Evolutionary conservation across 495 filamentous ascomycete genomes (phyloP), one percentile per base, ranked within the genome.

Genomic region (Aspergillus baeticus): DNA sequence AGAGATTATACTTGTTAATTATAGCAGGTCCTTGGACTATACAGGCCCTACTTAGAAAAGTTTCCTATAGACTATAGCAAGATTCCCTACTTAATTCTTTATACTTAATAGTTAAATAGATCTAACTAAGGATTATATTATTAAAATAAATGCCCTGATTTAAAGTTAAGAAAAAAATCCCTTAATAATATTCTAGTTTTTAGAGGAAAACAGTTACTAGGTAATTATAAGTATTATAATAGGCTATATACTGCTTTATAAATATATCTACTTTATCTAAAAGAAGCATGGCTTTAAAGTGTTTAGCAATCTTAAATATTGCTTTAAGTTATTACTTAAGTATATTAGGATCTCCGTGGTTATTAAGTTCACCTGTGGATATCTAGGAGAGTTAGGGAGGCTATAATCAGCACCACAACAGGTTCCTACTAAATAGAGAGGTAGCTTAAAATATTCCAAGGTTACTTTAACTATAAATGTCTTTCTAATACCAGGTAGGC

Each of bases 141-240:
- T 81, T 76, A 63, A 68, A 63, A 33, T 62, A 23, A 17, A 59
- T 61, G 23, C 42, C 51, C 35, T 64, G 64, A 41, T 71, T 72
- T 10, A 64, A 61, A 34, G 69, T 72, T 26, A 71, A 48, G 56
- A 70, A 71, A 23, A 74, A 60, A 6, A 73, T 52, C 33, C 71
- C 70, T 37, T 78, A 65, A 46, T 77, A 84, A 62, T 84, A 84
- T 65, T 86, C 81, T 3, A 85, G 67, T 61, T 78, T 77, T 21
- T 81, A 71, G 39, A 85, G 65, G 52, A 84, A 84, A 45, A 83
- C 56, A 10, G 64, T 63, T n/a, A 71, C 54, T 1, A 69, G 58
- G 18, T 50, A 42, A 53, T 71, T 71, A 34, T 66, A 60, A 15
- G 69, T 61, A 59, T 56, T 54, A 17, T 63, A 48, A 51, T 52